These are phyloP conservation scores for Penicillium paxilli DNA, from an alignment of 495 filamentous ascomycete species.

Conservation along the genomic window DNA sequence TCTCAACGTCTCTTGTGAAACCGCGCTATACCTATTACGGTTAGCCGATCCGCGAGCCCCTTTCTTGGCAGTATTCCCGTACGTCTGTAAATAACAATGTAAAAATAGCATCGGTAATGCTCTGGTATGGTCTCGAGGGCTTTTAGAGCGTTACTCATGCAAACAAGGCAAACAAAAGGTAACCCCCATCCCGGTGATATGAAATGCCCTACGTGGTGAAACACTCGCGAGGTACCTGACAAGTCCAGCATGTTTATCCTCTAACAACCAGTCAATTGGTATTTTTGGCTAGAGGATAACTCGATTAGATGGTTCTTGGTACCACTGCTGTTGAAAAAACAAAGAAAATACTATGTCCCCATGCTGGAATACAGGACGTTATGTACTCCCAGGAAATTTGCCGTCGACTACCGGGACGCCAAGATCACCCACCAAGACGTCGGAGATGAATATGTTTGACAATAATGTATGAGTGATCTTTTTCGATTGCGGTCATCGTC, in stretches of 20 bases:
- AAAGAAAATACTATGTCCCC: conserved; percentile 9
- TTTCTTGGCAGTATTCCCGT: conserved; percentile 10
- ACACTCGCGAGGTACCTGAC: too few species aligned
- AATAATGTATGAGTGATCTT: conserved; percentile 2
- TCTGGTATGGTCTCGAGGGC: conserved; percentile 5
- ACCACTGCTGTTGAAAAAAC: too few species aligned
- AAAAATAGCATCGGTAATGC: conserved; percentile 4
- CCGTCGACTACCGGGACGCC: conserved; percentile 7
- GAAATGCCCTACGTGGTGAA: too few species aligned
- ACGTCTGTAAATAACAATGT: conserved; percentile 8
- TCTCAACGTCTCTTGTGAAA: neutral
- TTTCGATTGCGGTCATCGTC: neutral
- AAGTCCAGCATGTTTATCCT: too few species aligned
- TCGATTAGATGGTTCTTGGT: too few species aligned
- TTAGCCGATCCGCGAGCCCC: neutral
- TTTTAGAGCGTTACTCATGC: conserved; percentile 6
- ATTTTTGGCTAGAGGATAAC: too few species aligned
- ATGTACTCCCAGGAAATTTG: conserved; percentile 7
- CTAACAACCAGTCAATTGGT: too few species aligned
- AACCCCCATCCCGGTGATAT: too few species aligned
- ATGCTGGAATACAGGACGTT: conserved; percentile 7
- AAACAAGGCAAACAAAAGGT: conserved; percentile 12
- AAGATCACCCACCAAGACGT: conserved; percentile 10
- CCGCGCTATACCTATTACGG: conserved; percentile 6
- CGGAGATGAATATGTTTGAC: conserved; percentile 9